Evolutionary conservation across 2,329 filamentous ascomycete species (phyloP).

Genomic region (Ophiostoma perfectum): DNA sequence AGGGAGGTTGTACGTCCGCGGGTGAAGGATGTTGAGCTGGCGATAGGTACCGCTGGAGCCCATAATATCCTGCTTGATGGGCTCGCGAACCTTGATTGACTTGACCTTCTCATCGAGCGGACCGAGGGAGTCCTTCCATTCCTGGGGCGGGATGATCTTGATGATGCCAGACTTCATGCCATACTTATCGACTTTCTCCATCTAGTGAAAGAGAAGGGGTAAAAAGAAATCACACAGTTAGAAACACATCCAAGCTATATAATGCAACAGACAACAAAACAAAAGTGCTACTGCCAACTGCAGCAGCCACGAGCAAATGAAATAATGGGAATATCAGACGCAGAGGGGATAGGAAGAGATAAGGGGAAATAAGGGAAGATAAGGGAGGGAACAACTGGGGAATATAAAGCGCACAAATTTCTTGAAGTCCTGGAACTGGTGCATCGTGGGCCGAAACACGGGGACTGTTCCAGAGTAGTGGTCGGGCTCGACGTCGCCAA

Average conservation of each 20-base stretch:
- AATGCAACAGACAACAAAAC: constrained; percentile 26
- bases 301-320: background rate
- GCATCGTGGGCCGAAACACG: constrained; percentile 92
- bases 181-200: constrained; percentile 81
- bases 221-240: constrained; percentile 13
- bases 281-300: constrained; percentile 5
- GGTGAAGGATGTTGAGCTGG: constrained; percentile 94
- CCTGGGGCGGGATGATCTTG: constrained; percentile 86
- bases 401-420: constrained; percentile 60
- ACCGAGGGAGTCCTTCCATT: constrained; percentile 83
- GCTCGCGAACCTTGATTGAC: constrained; percentile 87
- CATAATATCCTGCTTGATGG: constrained; percentile 97
- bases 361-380: constrained; percentile 8
- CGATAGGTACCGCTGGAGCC: constrained; percentile 92
- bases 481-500: constrained; percentile 74
- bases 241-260: constrained; percentile 2
- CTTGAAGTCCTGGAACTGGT: constrained; percentile 90
- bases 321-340: background rate
- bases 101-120: constrained; percentile 81
- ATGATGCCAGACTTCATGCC: constrained; percentile 97
- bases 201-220: constrained; percentile 37
- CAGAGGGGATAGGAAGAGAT: background rate
- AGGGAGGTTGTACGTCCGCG: constrained; percentile 90
- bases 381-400: background rate
- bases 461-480: constrained; percentile 89